phyloP scores from a whole-genome alignment of 257 asterid genomes.

The Primulina huaijiensis region DNA sequence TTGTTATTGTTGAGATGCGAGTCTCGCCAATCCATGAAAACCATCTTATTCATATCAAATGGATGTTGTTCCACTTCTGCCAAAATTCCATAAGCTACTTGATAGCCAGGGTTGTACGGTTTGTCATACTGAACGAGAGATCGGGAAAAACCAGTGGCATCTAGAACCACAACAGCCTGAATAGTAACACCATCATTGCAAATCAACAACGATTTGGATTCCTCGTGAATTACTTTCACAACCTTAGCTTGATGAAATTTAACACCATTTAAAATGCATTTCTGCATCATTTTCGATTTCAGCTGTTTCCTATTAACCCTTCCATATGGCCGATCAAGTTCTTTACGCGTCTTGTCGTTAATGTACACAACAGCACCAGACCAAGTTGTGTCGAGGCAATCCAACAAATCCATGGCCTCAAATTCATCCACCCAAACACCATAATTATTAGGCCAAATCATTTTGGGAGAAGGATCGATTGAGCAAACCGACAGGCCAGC shows the following conservation, averaged over 20 bases:
- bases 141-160: constrained; percentile 91
- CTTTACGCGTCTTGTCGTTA: constrained; percentile 54
- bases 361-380: constrained; percentile 76
- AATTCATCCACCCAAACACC: constrained; percentile 99
- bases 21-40: constrained; percentile 99
- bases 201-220: constrained; percentile 65
- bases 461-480: constrained; percentile 80
- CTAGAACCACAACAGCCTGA: constrained; percentile 90
- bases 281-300: constrained; percentile 95
- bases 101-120: constrained; percentile 97
- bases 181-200: constrained; percentile 88
- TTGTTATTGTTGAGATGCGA: constrained; percentile 59
- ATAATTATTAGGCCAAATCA: constrained; percentile 96
- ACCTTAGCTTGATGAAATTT: constrained; percentile 96
- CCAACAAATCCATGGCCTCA: constrained; percentile 95
- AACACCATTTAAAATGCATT: constrained; percentile 84
- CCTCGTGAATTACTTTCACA: constrained; percentile 84
- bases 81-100: constrained; percentile 91
- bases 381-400: constrained; percentile 94
- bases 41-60: constrained; percentile 78
- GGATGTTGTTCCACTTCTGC: constrained; percentile 97
- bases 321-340: constrained; percentile 85
- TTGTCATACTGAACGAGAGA: constrained; percentile 86
- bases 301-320: constrained; percentile 84
- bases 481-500: constrained; percentile 95